Conservation (phyloP, 2,329 filamentous ascomycete genomes). For the Penicillium psychrosexuale region DNA sequence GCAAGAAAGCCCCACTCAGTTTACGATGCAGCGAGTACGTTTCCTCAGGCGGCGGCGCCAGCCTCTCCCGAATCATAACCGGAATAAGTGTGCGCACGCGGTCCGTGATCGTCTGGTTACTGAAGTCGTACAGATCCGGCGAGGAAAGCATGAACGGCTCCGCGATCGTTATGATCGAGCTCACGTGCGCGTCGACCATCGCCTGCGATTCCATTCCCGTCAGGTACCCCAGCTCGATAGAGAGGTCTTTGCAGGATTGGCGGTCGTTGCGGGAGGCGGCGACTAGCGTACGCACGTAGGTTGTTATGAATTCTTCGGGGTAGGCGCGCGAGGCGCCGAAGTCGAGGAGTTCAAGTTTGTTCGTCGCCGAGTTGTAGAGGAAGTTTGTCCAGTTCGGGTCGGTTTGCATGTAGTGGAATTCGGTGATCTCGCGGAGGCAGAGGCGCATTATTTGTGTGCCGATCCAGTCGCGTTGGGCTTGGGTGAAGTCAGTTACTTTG, state of each 20-base stretch:
- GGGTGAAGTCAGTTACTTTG: slow-evolving; percentile 69
- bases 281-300: slow-evolving; percentile 75
- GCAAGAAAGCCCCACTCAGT: slow-evolving; percentile 86
- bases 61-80: slow-evolving; percentile 82
- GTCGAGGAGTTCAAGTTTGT: slow-evolving; percentile 84
- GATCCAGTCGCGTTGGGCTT: slow-evolving; percentile 90
- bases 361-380: slow-evolving; percentile 70
- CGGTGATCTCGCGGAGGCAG: slow-evolving; percentile 86
- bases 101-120: slow-evolving; percentile 93
- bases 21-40: slow-evolving; percentile 96
- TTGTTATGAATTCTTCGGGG: slow-evolving; percentile 71
- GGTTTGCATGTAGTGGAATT: slow-evolving; percentile 98
- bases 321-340: slow-evolving; percentile 91
- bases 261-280: slow-evolving; percentile 73
- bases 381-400: slow-evolving; percentile 99
- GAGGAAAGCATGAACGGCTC: slow-evolving; percentile 80
- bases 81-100: slow-evolving; percentile 85
- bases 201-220: slow-evolving; percentile 80
- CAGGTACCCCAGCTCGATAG: slow-evolving; percentile 78
- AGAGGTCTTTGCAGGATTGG: slow-evolving; percentile 61
- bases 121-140: slow-evolving; percentile 85
- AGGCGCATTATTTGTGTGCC: slow-evolving; percentile 89
- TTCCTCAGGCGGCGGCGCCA: slow-evolving; percentile 92
- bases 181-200: slow-evolving; percentile 90
- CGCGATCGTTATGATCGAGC: slow-evolving; percentile 81